Evolutionary conservation across 2,329 filamentous ascomycete genomes (phyloP), one percentile per base, ranked within the genome.

Genomic region (Fusarium pininemorale): DNA sequence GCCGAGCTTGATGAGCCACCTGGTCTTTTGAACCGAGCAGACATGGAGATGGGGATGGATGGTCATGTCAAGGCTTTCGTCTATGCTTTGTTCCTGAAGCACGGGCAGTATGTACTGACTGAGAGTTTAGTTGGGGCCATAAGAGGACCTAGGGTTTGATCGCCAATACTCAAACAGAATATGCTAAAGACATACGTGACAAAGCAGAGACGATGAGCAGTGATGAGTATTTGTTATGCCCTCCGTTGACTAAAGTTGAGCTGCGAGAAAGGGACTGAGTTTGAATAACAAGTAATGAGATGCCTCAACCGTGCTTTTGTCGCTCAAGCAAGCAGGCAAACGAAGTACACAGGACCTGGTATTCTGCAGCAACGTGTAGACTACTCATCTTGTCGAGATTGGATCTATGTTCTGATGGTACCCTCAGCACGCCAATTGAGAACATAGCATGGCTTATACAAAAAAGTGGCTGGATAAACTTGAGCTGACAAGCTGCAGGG

Each of bases 401-500:
- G 51, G 32, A 28, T 39, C 51, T 8, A 54, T 53, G 63, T 61
- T 63, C 59, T 68, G 42, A 71, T 57, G 18, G 51, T 54, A 45
- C 54, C 20, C 39, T 69, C 38, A 62, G 53, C 54, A 65, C 60
- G 50, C 64, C 64, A 64, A 66, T 60, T 68, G 75, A 69, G 45
- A 61, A 41, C 60, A 35, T 41, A 54, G 28, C 50, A 51, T 60
- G 60, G 60, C 55, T 63, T 45, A 55, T 63, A 50, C 64, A 54
- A 68, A 58, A 60, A 69, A 66, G 58, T 72, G 71, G 71, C 56
- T 68, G 53, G 44, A 68, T 35, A 62, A 61, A 61, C 39, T 70
- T 45, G 54, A 61, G 72, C 59, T 66, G 66, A 69, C 69, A 73
- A 74, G 59, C 55, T 69, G 70, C 63, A 76, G 63, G 68, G 68